A percentile compares a stretch with the other conserved stretches of the same genome.
Conservation (phyloP, 768 basidiomycete species). For the Clavaria fumosa region DNA sequence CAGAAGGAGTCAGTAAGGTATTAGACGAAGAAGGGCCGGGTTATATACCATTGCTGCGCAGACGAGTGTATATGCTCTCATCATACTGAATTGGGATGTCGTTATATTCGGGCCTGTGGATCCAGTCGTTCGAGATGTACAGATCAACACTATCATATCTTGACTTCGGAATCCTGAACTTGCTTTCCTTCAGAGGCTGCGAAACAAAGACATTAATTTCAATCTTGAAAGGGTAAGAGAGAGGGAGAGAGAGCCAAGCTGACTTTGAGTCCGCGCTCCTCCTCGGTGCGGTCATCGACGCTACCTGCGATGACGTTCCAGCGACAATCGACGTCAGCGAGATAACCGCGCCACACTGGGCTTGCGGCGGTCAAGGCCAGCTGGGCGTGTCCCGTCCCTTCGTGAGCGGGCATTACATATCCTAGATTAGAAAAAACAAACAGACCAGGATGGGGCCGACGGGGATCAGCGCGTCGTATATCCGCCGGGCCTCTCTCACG, state of each 20-base stretch:
- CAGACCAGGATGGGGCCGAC: conserved; percentile 88
- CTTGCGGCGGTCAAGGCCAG: conserved; percentile 89
- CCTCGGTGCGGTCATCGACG: conserved; percentile 91
- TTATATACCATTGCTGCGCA: conserved; percentile 58
- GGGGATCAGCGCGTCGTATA: conserved; percentile 95
- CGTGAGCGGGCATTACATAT: too few species aligned
- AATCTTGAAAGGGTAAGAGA: too few species aligned
- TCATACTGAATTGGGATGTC: conserved; percentile 76
- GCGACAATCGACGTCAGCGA: conserved; percentile 93
- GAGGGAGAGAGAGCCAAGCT: conserved; percentile 8
- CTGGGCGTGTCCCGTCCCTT: conserved; percentile 25
- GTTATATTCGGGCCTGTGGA: conserved; percentile 88
- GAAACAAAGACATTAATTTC: neutral
- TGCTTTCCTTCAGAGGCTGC: conserved; percentile 63
- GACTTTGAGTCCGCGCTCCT: conserved; percentile 84
- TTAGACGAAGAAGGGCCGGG: too few species aligned
- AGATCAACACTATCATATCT: conserved; percentile 93
- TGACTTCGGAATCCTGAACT: conserved; percentile 83
- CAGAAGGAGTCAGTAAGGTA: too few species aligned
- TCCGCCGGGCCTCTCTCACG: conserved; percentile 75
- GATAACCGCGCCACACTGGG: conserved; percentile 86
- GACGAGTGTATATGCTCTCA: conserved; percentile 50
- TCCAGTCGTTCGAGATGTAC: conserved; percentile 78
- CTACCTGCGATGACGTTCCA: conserved; percentile 99
- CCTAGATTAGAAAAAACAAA: too few species aligned